Percentiles rank a stretch among this genome's conserved stretches.
These are phyloP conservation scores for Umbellularia californica DNA, from an alignment of 164 flowering plant genomes.

Conservation along the genomic window DNA sequence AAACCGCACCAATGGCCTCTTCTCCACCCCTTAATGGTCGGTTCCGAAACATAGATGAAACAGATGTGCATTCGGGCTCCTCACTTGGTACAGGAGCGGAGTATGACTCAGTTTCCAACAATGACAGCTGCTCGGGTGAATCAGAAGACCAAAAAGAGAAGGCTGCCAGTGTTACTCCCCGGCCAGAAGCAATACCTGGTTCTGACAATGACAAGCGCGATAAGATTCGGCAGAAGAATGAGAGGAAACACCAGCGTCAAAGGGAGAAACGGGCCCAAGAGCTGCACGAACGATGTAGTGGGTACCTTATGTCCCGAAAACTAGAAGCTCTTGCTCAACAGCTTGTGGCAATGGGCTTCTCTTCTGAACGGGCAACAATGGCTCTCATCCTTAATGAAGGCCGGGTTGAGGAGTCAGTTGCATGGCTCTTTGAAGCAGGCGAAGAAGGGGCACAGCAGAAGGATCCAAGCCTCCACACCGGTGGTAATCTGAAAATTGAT, in stretches of 20 bases:
- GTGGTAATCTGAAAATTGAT: conserved; percentile 71
- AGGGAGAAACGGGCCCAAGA: conserved; percentile 92
- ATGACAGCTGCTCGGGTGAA: conserved; percentile 90
- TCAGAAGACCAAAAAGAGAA: conserved; percentile 93
- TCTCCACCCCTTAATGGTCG: conserved; percentile 57
- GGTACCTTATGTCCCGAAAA: conserved; percentile 93
- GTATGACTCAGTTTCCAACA: conserved; percentile 82
- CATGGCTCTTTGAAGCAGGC: conserved; percentile 77
- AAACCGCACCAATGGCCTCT: conserved; percentile 40
- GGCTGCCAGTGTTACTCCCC: conserved; percentile 22
- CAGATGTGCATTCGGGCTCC: conserved; percentile 62
- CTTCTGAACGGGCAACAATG: conserved; percentile 83
- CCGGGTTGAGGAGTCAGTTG: conserved; percentile 73
- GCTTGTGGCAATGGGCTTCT: conserved; percentile 90
- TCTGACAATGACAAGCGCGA: conserved; percentile 88
- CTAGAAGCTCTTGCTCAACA: conserved; percentile 79
- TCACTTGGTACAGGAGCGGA: conserved; percentile 55
- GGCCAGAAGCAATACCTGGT: conserved; percentile 61
- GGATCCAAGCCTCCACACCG: conserved; percentile 30
- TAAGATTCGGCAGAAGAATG: conserved; percentile 90
- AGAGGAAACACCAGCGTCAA: conserved; percentile 94
- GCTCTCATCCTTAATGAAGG: conserved; percentile 92
- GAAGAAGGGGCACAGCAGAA: conserved; percentile 42
- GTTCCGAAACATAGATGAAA: conserved; percentile 65
- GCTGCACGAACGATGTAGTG: conserved; percentile 73